A percentile compares a stretch with the other conserved stretches of the same genome.
Conservation (phyloP, 805 yeast species). For the Saturnispora silvae region DNA sequence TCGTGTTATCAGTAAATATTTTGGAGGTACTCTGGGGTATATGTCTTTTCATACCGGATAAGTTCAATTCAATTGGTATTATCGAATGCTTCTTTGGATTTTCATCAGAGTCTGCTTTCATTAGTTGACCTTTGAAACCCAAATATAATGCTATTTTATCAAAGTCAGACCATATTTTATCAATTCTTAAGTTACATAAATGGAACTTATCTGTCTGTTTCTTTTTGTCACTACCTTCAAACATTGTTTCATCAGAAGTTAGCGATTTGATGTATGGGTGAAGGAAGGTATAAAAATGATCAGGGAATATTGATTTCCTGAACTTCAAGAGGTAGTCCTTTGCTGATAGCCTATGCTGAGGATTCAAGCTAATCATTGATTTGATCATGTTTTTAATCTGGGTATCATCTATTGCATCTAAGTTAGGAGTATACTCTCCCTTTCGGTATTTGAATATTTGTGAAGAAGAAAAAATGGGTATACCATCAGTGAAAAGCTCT, state of each 20-base stretch:
- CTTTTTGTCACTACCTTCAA: not conserved
- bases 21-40: constrained; percentile 29
- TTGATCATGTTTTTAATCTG: constrained; percentile 43
- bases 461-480: constrained; percentile 76
- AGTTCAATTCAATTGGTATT: constrained; percentile 34
- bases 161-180: constrained; percentile 48
- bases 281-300: constrained; percentile 53
- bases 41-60: constrained; percentile 45
- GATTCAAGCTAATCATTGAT: constrained; percentile 57
- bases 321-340: constrained; percentile 40
- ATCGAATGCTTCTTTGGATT: constrained; percentile 12
- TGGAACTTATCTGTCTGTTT: constrained; percentile 16
- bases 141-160: constrained; percentile 35
- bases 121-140: constrained; percentile 25
- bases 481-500: constrained; percentile 78
- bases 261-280: constrained; percentile 49
- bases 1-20: constrained; percentile 15
- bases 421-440: constrained; percentile 55
- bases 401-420: constrained; percentile 42
- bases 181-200: constrained; percentile 47
- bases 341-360: constrained; percentile 48
- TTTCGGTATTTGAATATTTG: constrained; percentile 76
- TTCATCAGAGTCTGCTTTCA: constrained; percentile 10
- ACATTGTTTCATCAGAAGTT: not conserved
- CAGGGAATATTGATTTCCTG: constrained; percentile 49